Evolutionary conservation across 768 basidiomycete species (phyloP), one percentile per base, ranked within the genome.

Genomic region (Crucibulum laeve): DNA sequence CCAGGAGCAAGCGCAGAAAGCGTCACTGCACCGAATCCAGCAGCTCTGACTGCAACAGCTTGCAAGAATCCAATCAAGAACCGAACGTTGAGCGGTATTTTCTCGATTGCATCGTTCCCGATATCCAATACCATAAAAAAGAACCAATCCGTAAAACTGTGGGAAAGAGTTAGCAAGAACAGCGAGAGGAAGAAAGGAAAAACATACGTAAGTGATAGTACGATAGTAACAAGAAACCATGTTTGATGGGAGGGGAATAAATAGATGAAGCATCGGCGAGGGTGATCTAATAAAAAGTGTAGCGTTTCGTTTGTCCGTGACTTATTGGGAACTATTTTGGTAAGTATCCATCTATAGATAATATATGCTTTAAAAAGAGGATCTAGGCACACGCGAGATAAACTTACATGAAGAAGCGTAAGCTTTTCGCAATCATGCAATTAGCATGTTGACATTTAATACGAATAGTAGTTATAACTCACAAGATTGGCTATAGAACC

Each of bases 191-290:
- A 45, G 4, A 21, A 13, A 18, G 25, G 18, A 24, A 26, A 38
- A n/a, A 57, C 82, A 40, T 55, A 92, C 91, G 80, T 91, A 25
- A 95, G 65, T 0, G 68, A 50, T 3, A 87, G 26, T 18, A 96
- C 70, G 18, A 94, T 60, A 1, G 77, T 75, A 1, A 91, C 48
- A 4, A 96, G 77, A 52, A 95, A 88, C 90, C 91, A 92, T 3
- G 93, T 96, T 57, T 96, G 93, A 54, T 93, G 90, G 0, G 91
- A 83, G 0, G 92, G 92, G 53, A 95, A 95, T 6, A 95, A 74
- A 59, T 92, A 89, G 8, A 91, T 79, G 56, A 87, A 94, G 62
- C 92, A 95, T 49, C 90, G 80, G 8, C 95, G 80, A 10, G 95
- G 95, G 58, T 97, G 95, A 54, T 97, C 92, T 6, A 99, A 76